These are phyloP conservation scores for Ophiostoma sp. DNA, from an alignment of 2,329 filamentous ascomycete species.

Conservation along the genomic window DNA sequence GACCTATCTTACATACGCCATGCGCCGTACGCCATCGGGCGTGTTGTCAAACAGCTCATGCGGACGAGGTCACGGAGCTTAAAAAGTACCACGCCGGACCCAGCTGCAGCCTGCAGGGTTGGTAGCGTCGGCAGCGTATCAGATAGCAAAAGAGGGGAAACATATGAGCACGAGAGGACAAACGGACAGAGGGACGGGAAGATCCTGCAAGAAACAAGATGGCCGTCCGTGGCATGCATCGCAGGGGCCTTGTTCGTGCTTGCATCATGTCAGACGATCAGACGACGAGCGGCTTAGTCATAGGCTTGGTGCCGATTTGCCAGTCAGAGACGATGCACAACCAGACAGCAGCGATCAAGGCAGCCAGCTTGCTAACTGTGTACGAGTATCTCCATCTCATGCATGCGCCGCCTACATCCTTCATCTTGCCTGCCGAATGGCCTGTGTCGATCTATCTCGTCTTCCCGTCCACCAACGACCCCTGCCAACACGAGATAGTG, in stretches of 20 bases:
- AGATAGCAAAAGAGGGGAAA: not conserved
- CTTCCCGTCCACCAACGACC: not conserved
- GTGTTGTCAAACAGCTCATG: not conserved
- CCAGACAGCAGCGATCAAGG: too few species aligned
- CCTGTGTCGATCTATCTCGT: not conserved
- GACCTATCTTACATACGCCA: too few species aligned
- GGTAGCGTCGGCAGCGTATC: not conserved
- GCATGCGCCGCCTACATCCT: not conserved
- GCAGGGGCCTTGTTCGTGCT: not conserved
- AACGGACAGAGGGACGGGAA: not conserved
- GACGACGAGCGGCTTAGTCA: too few species aligned
- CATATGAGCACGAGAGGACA: not conserved
- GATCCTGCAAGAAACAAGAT: constrained; percentile 9
- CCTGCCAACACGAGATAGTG: not conserved
- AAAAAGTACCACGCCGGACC: not conserved
- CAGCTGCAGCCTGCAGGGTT: not conserved
- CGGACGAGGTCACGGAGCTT: not conserved
- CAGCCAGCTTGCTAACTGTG: too few species aligned
- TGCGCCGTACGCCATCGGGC: too few species aligned
- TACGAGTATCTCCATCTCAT: too few species aligned
- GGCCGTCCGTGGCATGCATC: not conserved
- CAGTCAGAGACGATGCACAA: too few species aligned
- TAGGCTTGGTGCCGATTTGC: too few species aligned
- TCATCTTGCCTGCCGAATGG: too few species aligned
- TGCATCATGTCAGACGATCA: not conserved